Evolutionary conservation across 2,329 filamentous ascomycete genomes (phyloP).

Genomic region (Oidium heveae): DNA sequence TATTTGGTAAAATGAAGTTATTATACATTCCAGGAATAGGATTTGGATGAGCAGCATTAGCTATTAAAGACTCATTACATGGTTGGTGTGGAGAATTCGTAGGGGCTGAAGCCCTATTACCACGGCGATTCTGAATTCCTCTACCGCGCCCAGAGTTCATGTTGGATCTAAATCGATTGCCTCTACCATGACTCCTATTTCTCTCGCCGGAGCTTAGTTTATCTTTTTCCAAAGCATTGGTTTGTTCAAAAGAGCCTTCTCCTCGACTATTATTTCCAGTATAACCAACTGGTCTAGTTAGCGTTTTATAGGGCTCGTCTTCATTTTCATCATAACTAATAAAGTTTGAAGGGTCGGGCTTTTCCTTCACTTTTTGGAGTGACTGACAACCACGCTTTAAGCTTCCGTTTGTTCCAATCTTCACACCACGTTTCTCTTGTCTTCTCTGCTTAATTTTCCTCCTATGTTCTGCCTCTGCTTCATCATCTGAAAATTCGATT

Average conservation of each 20-base stretch:
- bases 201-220: conserved; percentile 6
- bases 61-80: no score
- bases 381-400: conserved; percentile 16
- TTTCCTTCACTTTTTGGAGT: conserved; percentile 7
- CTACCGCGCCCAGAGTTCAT: conserved; percentile 7
- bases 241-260: conserved; percentile 18
- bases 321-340: conserved; percentile 45
- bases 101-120: conserved; percentile 6
- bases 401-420: conserved; percentile 19
- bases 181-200: conserved; percentile 8
- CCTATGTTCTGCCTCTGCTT: conserved; percentile 71
- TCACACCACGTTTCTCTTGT: conserved; percentile 27
- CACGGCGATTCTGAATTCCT: conserved; percentile 9
- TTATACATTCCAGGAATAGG: no score
- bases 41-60: no score
- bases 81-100: conserved; percentile 4
- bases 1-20: no score
- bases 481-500: conserved; percentile 88
- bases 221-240: conserved; percentile 4
- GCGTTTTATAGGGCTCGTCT: conserved; percentile 47
- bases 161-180: conserved; percentile 5
- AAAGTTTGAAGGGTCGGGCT: conserved; percentile 16
- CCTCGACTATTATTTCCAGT: conserved; percentile 20
- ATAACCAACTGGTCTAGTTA: conserved; percentile 41
- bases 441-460: conserved; percentile 41